These are phyloP conservation scores for Verticillium longisporum DNA, from an alignment of 2,329 filamentous ascomycete species.

Conservation along the genomic window DNA sequence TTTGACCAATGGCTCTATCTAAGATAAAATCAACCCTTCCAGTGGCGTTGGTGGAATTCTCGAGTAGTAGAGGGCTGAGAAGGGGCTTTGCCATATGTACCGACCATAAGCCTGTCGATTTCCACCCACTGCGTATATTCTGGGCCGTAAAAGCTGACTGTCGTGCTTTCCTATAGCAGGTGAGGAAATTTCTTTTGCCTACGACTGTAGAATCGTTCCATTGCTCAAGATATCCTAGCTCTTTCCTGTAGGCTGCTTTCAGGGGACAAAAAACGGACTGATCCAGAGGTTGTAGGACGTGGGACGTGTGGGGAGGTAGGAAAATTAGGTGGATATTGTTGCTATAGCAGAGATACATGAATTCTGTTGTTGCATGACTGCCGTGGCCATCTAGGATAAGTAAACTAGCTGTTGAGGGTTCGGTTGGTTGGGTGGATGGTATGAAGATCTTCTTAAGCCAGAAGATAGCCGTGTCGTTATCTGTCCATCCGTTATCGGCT, in stretches of 20 bases:
- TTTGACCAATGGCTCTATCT: not conserved
- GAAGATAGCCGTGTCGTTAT: not conserved
- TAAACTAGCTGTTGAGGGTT: not conserved
- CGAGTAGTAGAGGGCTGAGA: not conserved
- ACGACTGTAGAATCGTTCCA: not conserved
- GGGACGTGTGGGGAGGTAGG: not conserved
- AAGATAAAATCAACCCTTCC: not conserved
- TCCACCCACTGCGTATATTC: conserved; percentile 1
- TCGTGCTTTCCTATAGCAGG: not conserved
- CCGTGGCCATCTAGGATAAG: conserved; percentile 1
- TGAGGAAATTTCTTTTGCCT: conserved; percentile 1
- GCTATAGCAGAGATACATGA: not conserved
- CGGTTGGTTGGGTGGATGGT: not conserved
- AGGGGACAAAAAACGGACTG: conserved; percentile 1
- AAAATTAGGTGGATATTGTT: too few relatives aligned
- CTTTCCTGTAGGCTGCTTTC: conserved; percentile 2
- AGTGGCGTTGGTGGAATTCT: not conserved
- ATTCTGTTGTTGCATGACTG: not conserved
- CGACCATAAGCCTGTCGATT: not conserved
- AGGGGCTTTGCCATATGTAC: not conserved
- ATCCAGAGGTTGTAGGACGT: not conserved
- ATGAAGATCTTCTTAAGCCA: conserved; percentile 3
- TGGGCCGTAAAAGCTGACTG: not conserved
- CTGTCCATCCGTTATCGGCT: conserved; percentile 1
- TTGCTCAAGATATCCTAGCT: not conserved